A percentile compares a stretch with the other conserved stretches of the same genome.
phyloP scores from a whole-genome alignment of 306 rosid genomes.

The Cajanus cajan region DNA sequence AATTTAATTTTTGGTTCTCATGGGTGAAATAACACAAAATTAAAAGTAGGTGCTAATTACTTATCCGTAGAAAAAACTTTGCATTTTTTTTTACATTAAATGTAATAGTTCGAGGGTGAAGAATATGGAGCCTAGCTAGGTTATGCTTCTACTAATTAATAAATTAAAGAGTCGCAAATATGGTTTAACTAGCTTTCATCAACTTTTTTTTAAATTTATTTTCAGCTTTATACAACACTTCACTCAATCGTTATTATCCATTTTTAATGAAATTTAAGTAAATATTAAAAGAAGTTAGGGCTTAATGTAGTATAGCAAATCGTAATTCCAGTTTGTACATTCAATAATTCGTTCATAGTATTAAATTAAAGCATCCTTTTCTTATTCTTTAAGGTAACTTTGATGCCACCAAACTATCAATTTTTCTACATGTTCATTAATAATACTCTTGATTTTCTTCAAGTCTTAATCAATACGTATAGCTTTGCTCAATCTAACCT shows the following conservation, averaged over 20 bases:
- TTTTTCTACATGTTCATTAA: constrained; percentile 5
- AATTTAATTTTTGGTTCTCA: not conserved
- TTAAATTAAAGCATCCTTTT: not conserved
- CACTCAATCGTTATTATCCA: not conserved
- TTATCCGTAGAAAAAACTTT: not conserved
- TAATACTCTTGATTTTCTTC: not conserved
- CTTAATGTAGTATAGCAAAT: not conserved
- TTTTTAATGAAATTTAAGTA: not conserved
- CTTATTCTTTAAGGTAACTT: constrained; percentile 20
- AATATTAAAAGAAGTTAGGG: not conserved
- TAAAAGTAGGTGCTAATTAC: not conserved
- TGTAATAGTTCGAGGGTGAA: not conserved
- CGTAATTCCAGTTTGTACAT: not conserved
- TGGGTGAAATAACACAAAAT: not conserved
- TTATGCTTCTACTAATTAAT: too few species aligned
- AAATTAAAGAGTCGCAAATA: not conserved
- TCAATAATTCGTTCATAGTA: not conserved
- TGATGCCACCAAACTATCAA: constrained; percentile 28
- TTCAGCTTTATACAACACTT: not conserved
- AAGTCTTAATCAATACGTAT: not conserved
- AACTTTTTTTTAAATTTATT: not conserved
- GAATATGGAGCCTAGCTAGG: not conserved
- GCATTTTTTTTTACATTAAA: not conserved
- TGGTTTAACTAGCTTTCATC: not conserved
- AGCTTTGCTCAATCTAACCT: not conserved